Base-by-base conservation (phyloP, 1,284 basidiomycete species). In the Ceratorhiza oryzae-sativae region DNA sequence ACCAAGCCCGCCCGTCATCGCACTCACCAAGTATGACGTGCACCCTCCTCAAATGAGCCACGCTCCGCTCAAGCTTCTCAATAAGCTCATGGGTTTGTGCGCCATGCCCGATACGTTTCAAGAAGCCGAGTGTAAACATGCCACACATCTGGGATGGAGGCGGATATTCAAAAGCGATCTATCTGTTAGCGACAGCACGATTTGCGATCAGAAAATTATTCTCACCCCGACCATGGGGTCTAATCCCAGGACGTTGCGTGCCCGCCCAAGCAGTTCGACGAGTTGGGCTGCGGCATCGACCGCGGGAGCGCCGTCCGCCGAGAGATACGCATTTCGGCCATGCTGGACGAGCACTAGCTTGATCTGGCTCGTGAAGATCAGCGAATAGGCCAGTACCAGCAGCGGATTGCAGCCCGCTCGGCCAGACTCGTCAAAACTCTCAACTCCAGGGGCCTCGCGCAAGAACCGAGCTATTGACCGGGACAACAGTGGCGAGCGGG, bases 11-110 rank as follows among this genome's bases (percentile, higher is more conserved):
- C 53, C 36, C 34, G 30, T 15, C 53, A 34, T 15, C 25, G 8
- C n/a, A 53, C 62, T 65, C 62, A 65, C 62, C 62, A 30, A 65
- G 62, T 4, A 65, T 45, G 34, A 65, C 36, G 48, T 65, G 62
- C 30, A 32, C 9, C 23, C 3, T 53, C 3, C 62, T 46, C 15
- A 65, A 48, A 6, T 15, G 25, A 25, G 34, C 62, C 32, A 53
- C n/a, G n/a, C 48, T 65, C 25, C 32, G 45, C 23, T 65, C 62
- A n/a, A 65, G 62, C 41, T 65, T 30, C 15, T 41, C 48, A 18
- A 41, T 65, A 46, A 65, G 32, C 36, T 49, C 46, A 34, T 53
- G 41, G 9, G 27, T 30, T 3, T 32, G 30, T 25, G 46, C 18
- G 18, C 53, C 25, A 9, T 56, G 27, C 53, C 53, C 53, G 53